A percentile compares a stretch with the other conserved stretches of the same genome.
These are phyloP conservation scores for Suhomyces anneliseae DNA, from an alignment of 1,139 yeast genomes.

Conservation along the genomic window DNA sequence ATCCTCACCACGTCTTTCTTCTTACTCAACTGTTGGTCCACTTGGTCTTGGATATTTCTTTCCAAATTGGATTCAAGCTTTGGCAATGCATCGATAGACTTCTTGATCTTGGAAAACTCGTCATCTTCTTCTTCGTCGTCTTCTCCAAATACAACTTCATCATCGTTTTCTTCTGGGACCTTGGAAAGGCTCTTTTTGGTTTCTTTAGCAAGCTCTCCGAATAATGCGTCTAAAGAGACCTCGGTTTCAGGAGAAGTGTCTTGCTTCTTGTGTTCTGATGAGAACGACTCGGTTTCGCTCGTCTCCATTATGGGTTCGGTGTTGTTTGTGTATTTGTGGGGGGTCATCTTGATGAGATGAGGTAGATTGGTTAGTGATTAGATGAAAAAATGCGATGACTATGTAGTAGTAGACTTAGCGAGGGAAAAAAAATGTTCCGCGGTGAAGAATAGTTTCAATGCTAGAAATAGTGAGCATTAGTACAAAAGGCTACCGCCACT, in stretches of 20 bases:
- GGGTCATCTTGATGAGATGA: slow-evolving; percentile 8
- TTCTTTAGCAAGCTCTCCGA: slow-evolving; percentile 15
- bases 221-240: slow-evolving; percentile 15
- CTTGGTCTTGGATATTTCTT: slow-evolving; percentile 17
- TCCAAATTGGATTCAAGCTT: slow-evolving; percentile 35
- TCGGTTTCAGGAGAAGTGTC: slow-evolving; percentile 5
- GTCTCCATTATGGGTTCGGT: slow-evolving; percentile 17
- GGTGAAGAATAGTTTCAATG: too few species aligned
- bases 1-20: slow-evolving; percentile 31
- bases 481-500: too few species aligned
- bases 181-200: slow-evolving; percentile 8
- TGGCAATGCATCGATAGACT: slow-evolving; percentile 34
- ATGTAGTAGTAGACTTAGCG: too few species aligned
- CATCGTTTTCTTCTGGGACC: slow-evolving; percentile 1
- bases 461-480: too few species aligned
- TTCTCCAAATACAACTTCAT: slow-evolving; percentile 4
- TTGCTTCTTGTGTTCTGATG: slow-evolving; percentile 12
- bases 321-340: slow-evolving; percentile 6
- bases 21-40: slow-evolving; percentile 7
- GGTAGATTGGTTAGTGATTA: background rate
- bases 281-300: slow-evolving; percentile 19
- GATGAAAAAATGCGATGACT: background rate
- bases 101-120: slow-evolving; percentile 29
- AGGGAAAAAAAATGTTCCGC: too few species aligned
- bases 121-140: slow-evolving; percentile 17